Conservation (phyloP, 305 asterid genomes). For the Fraxinus angustifolia region DNA sequence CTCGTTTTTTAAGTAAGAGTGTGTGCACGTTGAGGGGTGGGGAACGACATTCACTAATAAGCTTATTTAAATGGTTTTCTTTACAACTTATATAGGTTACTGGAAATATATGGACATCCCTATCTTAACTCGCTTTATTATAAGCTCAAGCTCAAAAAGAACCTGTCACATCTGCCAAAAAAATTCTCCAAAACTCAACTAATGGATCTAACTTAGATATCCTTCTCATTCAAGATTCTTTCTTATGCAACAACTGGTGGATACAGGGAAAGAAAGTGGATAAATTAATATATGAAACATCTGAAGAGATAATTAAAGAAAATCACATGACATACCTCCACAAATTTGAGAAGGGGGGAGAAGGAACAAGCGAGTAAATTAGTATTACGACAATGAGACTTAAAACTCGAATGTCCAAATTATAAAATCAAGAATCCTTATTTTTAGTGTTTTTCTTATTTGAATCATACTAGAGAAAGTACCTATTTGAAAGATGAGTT, state of each 20-base stretch:
- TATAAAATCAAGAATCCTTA: background rate
- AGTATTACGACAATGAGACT: background rate
- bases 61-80: background rate
- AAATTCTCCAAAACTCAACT: background rate
- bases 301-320: no score
- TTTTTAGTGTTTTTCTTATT: no score
- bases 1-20: background rate
- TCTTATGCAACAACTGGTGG: background rate
- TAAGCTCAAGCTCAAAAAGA: slow-evolving; percentile 74
- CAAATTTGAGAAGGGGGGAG: background rate
- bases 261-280: background rate
- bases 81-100: background rate
- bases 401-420: background rate
- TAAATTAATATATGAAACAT: background rate
- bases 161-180: slow-evolving; percentile 64
- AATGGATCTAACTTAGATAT: slow-evolving; percentile 11
- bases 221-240: background rate
- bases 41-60: background rate
- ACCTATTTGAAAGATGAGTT: background rate
- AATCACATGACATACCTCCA: background rate
- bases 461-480: background rate
- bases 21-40: background rate
- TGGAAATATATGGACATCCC: background rate
- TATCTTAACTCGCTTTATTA: slow-evolving; percentile 69
- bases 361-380: background rate